phyloP scores from a whole-genome alignment of 192 early-diverging fungal species.

The Gamsiella multidivaricata region DNA sequence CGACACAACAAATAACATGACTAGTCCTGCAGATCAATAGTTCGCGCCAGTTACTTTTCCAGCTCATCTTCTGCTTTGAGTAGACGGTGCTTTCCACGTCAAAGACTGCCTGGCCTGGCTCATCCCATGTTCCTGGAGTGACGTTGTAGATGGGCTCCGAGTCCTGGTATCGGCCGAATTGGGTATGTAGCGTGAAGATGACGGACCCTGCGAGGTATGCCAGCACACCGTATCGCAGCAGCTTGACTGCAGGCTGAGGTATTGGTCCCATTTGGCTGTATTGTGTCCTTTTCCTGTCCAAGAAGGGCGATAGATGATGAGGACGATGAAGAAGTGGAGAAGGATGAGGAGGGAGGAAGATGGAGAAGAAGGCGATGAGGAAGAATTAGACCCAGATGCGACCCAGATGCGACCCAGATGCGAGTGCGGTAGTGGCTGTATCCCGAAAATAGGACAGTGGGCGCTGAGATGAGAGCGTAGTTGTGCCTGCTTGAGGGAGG shows the following conservation, averaged over 20 bases:
- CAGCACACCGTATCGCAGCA: constrained; percentile 27
- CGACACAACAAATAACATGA: background rate
- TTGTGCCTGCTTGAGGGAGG: no score
- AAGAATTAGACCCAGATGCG: no score
- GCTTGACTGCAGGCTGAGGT: constrained; percentile 15
- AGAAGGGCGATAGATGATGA: background rate
- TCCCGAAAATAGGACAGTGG: no score
- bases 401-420: no score
- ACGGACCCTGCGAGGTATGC: constrained; percentile 42
- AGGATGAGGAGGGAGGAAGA: no score
- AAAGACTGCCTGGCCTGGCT: constrained; percentile 38
- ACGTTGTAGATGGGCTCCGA: background rate
- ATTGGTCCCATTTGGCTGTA: constrained; percentile 2
- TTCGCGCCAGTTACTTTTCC: constrained; percentile 22
- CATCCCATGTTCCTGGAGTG: background rate
- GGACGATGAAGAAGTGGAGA: background rate
- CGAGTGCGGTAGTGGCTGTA: no score
- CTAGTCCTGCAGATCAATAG: no score
- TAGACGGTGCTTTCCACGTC: constrained; percentile 24
- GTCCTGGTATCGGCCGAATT: background rate
- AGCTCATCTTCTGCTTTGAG: constrained; percentile 28
- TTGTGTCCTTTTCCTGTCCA: background rate
- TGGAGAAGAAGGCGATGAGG: no score
- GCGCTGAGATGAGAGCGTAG: no score
- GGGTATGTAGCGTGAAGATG: constrained; percentile 15